These are phyloP conservation scores for Sphagnum fallax DNA, from an alignment of 228 moss, liverwort and hornwort species.

Conservation along the genomic window DNA sequence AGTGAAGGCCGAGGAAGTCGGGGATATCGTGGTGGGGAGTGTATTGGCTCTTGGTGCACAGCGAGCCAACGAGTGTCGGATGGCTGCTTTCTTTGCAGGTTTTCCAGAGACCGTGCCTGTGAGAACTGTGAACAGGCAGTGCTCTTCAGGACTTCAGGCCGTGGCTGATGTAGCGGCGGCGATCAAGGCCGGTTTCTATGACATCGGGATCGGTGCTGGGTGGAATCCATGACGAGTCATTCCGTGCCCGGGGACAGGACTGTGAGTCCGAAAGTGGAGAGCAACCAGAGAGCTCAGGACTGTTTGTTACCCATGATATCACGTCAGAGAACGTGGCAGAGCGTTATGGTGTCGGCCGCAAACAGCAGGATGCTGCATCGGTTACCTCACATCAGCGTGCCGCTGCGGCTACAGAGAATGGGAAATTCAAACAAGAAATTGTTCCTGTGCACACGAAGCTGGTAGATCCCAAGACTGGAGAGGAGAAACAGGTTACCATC, in stretches of 20 bases:
- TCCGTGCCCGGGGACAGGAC: slow-evolving; percentile 14
- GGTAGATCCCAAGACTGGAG: slow-evolving; percentile 32
- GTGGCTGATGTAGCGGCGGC: slow-evolving; percentile 39
- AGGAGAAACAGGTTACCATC: slow-evolving; percentile 22
- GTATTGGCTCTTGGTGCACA: slow-evolving; percentile 36
- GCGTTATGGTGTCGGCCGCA: slow-evolving; percentile 17
- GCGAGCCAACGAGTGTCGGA: slow-evolving; percentile 41
- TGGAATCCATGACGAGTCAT: slow-evolving; percentile 32
- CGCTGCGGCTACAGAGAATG: slow-evolving; percentile 33
- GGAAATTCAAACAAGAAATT: slow-evolving; percentile 43
- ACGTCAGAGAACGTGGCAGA: slow-evolving; percentile 49
- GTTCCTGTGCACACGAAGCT: slow-evolving; percentile 33
- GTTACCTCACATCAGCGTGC: slow-evolving; percentile 34
- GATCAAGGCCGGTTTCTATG: slow-evolving; percentile 32
- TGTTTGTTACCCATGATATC: slow-evolving; percentile 47
- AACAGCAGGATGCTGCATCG: slow-evolving; percentile 35
- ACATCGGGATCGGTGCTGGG: slow-evolving; percentile 42
- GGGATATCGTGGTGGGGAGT: slow-evolving; percentile 42
- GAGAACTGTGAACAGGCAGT: slow-evolving; percentile 42
- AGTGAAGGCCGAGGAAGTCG: slow-evolving; percentile 27
- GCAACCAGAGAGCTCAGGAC: slow-evolving; percentile 27
- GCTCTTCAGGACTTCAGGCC: slow-evolving; percentile 47
- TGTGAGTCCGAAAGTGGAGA: slow-evolving; percentile 18
- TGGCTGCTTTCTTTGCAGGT: slow-evolving; percentile 39
- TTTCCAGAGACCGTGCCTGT: slow-evolving; percentile 40